Evolutionary conservation across 148 eudicot genomes (phyloP), one percentile per base, ranked within the genome.

Genomic region (Arctostaphylos glauca): DNA sequence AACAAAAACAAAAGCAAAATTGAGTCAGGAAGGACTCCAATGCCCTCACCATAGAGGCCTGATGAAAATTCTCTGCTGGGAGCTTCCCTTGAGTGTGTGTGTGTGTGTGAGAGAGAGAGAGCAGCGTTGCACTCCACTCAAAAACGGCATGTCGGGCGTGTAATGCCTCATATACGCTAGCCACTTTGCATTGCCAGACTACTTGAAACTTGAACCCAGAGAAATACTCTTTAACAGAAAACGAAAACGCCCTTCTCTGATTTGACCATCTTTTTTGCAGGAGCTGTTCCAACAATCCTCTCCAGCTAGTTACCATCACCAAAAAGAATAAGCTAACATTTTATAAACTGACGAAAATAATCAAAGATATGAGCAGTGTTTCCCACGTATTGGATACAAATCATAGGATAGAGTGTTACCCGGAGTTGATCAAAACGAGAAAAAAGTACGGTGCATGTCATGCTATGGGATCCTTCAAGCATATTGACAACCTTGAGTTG

Each of bases 251-350:
- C 82, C 83, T 94, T 94, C 48, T 93, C 95, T 25, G 99, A 94
- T 38, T 84, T 75, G 70, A 87, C 84, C 98, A 96, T 87, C 87
- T 92, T 90, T 85, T 92, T 94, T 64, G 99, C 92, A 41, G 97
- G 87, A 15, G 90, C 81, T 52, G 92, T 88, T 81, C 99, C 98
- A 80, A 94, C 99, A 77, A 94, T 91, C 81, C 98, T 92, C 91
- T 94, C 98, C 71, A 94, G 90, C 98, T 94, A 70, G 77, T 83
- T 72, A 73, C n/a, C n/a, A n/a, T 49, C 78, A 71, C 31, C 46
- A 55, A 21, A 72, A 66, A 19, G 21, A 81, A n/a, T 4, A 13
- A 48, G 21, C 60, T 16, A 25, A 15, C 25, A 83, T 13, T 25
- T 44, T 25, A 47, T 18, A 9, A 16, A 23, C 72, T 2, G 41